Evolutionary conservation across 2,329 filamentous ascomycete species (phyloP), one percentile per base, ranked within the genome.

Genomic region (Venturia nashicola): DNA sequence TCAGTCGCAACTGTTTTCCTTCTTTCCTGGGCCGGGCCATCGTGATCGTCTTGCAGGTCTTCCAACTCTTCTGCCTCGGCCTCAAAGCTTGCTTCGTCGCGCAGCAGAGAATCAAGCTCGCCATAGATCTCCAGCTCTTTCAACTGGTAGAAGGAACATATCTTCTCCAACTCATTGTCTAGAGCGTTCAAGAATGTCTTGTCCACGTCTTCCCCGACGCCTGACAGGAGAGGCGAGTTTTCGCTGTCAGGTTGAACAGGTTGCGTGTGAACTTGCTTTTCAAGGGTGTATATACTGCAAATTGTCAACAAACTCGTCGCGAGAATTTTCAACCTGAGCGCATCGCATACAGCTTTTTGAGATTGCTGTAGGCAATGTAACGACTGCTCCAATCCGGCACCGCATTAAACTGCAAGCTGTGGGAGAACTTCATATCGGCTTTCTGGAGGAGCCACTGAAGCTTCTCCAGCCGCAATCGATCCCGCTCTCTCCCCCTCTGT

Each of bases 331-430:
- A 46, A 8, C 36, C 7, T 57, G 2, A 14, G 44, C 32, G 16
- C 20, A 46, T 18, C 54, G 81, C 89, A 72, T 76, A 95, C 91
- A 97, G 83, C 81, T 99, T 99, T 82, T 99, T 99, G 70, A 99
- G 83, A 72, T 97, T 97, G 79, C 92, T 97, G 77, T 99, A 99
- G 66, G 92, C 90, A 73, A 99, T 95, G 77, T 99, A 99, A 76
- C 97, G 86, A 71, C 87, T 92, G 80, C 91, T 97, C 94, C 94
- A 99, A 77, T 99, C 94, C n/a, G 94, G 94, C 70, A 99, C 94
- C 67, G 94, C 92, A 80, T 99, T 99, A 79, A 99, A 99, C 81
- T 99, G 94, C 70, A 99, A 88, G 77, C 93, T 97, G 76, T 99
- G 94, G 20, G 93, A 97, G 82, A 99, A 99, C 87, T 97, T 97